Evolutionary conservation across 73 alveolate species (phyloP).

Genomic region (Paramecium pentaurelia): DNA sequence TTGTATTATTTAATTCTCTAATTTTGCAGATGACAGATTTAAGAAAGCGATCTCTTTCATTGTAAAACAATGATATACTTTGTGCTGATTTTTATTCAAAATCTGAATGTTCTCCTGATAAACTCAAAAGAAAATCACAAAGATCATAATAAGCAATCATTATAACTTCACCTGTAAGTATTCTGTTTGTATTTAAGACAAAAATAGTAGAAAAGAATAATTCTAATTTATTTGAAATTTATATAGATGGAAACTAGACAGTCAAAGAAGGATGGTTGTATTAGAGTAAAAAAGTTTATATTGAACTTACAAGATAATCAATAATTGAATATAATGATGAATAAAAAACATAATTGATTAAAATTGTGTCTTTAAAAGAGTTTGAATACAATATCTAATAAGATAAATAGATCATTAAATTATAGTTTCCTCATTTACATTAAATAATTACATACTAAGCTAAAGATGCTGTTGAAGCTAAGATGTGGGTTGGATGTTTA

Average conservation of each 20-base stretch:
- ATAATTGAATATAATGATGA: not conserved
- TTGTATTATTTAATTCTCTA: not conserved
- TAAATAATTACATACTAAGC: not conserved
- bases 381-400: not conserved
- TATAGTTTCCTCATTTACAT: not conserved
- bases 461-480: slow-evolving; percentile 34
- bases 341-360: not conserved
- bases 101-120: not conserved
- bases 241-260: not conserved
- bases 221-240: not conserved
- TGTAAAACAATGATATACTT: not conserved
- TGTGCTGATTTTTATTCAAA: not conserved
- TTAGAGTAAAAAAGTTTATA: not conserved
- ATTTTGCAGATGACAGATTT: not conserved
- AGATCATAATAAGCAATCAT: not conserved
- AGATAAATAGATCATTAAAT: not conserved
- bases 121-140: not conserved
- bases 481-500: slow-evolving; percentile 3
- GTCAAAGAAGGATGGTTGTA: slow-evolving; percentile 40
- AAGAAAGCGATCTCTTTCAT: not conserved
- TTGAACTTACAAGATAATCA: not conserved
- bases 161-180: not conserved
- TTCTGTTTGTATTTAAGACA: not conserved
- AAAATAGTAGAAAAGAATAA: not conserved
- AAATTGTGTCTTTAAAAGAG: not conserved